Conservation (phyloP, 345 rosid genomes). For the Salix udensis region DNA sequence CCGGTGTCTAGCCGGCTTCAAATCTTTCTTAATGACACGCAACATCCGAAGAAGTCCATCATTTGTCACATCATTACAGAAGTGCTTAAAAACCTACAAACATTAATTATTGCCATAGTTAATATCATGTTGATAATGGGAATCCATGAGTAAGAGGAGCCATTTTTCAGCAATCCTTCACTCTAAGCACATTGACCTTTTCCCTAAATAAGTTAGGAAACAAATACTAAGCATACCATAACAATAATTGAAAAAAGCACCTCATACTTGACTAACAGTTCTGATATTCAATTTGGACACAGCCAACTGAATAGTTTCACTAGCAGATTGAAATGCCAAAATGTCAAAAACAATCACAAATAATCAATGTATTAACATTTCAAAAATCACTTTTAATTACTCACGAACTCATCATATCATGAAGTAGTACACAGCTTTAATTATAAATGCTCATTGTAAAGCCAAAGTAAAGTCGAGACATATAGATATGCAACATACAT, state of each 20-base stretch:
- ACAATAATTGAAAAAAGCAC: not conserved
- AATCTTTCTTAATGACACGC: constrained; percentile 79
- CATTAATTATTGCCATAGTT: not conserved
- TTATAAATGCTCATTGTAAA: not conserved
- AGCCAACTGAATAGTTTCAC: not conserved
- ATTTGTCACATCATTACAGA: constrained; percentile 68
- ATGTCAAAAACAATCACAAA: not conserved
- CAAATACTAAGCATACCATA: not conserved
- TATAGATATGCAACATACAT: not conserved
- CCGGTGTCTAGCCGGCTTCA: constrained; percentile 84
- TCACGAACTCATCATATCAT: not conserved
- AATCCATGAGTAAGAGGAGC: not conserved
- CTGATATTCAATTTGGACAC: not conserved
- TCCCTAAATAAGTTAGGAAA: not conserved
- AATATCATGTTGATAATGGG: not conserved
- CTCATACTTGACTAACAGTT: not conserved
- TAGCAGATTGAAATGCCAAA: not conserved
- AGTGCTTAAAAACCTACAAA: constrained; percentile 79
- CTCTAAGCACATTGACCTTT: not conserved
- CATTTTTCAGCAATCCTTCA: not conserved
- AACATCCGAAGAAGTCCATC: constrained; percentile 80
- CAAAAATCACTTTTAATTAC: not conserved
- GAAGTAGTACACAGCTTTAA: not conserved
- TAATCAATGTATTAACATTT: not conserved
- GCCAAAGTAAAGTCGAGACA: not conserved